A percentile compares a stretch with the other conserved stretches of the same genome.
phyloP scores from a whole-genome alignment of 1,139 yeast genomes.

The Magnusiomyces fungicola region DNA sequence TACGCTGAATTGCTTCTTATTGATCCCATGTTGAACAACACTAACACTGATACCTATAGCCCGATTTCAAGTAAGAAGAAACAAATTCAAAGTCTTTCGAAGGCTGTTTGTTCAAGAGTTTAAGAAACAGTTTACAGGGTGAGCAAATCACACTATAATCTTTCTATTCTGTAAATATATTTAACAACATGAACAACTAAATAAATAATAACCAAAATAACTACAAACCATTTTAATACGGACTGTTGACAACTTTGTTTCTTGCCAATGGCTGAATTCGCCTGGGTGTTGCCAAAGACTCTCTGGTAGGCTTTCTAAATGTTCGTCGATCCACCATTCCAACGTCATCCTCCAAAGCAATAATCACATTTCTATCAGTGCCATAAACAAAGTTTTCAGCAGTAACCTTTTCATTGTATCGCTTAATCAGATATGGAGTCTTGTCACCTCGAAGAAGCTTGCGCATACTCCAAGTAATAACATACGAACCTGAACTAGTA shows the following conservation, averaged over 20 bases:
- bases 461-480: conserved; percentile 71
- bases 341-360: conserved; percentile 67
- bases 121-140: conserved; percentile 12
- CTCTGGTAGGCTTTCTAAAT: conserved; percentile 51
- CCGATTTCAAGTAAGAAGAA: not conserved
- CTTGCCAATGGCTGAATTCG: conserved; percentile 26
- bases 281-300: conserved; percentile 35
- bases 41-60: not conserved
- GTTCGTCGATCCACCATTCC: conserved; percentile 52
- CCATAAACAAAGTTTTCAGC: conserved; percentile 78
- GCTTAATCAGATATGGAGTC: conserved; percentile 55
- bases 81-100: conserved; percentile 10
- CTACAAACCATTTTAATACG: conserved; percentile 18
- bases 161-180: too few species aligned
- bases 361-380: conserved; percentile 59
- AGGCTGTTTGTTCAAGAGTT: conserved; percentile 14
- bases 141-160: too few species aligned
- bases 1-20: not conserved
- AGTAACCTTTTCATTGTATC: conserved; percentile 55
- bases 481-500: conserved; percentile 73
- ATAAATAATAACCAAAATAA: not conserved
- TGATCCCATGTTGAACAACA: not conserved
- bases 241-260: conserved; percentile 30
- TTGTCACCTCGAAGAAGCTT: conserved; percentile 48
- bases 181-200: too few species aligned